phyloP scores from a whole-genome alignment of 164 flowering plant species.

The Taxillus chinensis region DNA sequence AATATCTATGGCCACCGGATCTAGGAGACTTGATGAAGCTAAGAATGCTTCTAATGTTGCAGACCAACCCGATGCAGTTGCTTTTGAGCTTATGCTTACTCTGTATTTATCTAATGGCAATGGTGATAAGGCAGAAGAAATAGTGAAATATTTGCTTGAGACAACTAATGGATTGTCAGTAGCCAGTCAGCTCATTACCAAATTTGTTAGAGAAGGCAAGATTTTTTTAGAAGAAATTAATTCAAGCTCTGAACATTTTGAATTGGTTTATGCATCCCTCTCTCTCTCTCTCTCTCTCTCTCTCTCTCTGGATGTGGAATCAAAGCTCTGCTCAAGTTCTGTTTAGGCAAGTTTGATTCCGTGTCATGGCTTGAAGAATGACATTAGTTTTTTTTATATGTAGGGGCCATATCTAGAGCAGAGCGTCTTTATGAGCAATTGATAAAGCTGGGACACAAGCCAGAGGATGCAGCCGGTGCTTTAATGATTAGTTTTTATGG shows the following conservation, averaged over 20 bases:
- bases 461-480: constrained; percentile 45
- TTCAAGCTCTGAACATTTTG: neutral
- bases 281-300: neutral
- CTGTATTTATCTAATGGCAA: constrained; percentile 39
- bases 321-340: neutral
- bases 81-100: constrained; percentile 42
- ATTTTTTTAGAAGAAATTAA: neutral
- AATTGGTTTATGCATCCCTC: neutral
- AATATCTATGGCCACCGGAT: constrained; percentile 24
- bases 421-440: constrained; percentile 35
- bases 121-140: constrained; percentile 20
- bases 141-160: constrained; percentile 33
- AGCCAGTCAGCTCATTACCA: constrained; percentile 42
- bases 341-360: neutral
- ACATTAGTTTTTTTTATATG: constrained; percentile 3
- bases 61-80: constrained; percentile 32
- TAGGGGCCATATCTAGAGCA: constrained; percentile 57
- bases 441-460: constrained; percentile 28
- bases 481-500: constrained; percentile 54
- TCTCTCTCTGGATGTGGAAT: neutral
- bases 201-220: constrained; percentile 52
- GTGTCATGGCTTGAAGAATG: constrained; percentile 1
- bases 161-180: constrained; percentile 38
- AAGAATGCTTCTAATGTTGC: constrained; percentile 16
- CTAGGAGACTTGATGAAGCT: constrained; percentile 13